A percentile compares a stretch with the other conserved stretches of the same genome.
Conservation (phyloP, 106 monocot genomes). For the Phalaenopsis equestris region DNA sequence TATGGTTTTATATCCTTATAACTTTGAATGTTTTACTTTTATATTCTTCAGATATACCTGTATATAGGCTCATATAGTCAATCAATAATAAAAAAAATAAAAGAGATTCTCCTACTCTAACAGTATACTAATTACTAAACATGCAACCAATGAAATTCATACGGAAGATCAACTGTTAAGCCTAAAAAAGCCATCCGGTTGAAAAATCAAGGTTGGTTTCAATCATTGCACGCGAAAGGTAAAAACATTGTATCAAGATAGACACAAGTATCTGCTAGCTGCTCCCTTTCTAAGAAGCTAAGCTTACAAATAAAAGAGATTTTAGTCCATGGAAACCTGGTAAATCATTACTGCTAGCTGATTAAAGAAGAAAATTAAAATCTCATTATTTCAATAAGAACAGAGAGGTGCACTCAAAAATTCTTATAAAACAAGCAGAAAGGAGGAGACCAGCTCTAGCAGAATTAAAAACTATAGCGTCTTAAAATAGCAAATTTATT, state of each 20-base stretch:
- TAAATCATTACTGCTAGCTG: not conserved
- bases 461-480: not conserved
- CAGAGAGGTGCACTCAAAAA: not conserved
- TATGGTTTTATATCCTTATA: too few relatives aligned
- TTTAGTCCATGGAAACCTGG: not conserved
- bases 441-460: not conserved
- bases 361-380: not conserved
- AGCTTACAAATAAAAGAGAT: not conserved
- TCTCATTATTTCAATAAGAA: not conserved
- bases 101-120: too few relatives aligned
- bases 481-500: not conserved
- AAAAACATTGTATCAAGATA: not conserved
- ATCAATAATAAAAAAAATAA: too few relatives aligned
- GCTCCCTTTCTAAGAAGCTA: not conserved
- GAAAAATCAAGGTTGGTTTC: not conserved
- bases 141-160: not conserved
- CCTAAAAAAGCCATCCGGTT: not conserved
- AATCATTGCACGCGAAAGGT: not conserved
- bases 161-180: not conserved
- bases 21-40: too few relatives aligned
- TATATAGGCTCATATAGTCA: too few relatives aligned
- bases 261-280: not conserved
- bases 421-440: not conserved
- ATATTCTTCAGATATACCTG: too few relatives aligned
- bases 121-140: too few relatives aligned